These are phyloP conservation scores for Fomitopsis schrenkii DNA, from an alignment of 1,284 basidiomycete species.

Conservation along the genomic window DNA sequence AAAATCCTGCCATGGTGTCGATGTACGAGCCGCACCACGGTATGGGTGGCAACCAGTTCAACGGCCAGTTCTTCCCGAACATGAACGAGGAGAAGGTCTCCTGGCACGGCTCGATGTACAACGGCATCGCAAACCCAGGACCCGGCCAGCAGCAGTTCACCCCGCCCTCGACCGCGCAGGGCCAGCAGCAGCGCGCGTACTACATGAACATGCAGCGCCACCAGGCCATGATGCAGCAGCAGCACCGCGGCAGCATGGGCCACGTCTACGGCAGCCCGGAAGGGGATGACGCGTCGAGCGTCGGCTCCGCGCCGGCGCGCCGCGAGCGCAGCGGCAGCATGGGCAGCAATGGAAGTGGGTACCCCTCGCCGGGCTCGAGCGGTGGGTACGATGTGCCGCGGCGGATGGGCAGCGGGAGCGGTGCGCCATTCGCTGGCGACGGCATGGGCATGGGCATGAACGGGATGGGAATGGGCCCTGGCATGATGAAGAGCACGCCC, in stretches of 20 bases:
- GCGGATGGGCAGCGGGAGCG: constrained; percentile 22
- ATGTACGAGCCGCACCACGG: constrained; percentile 29
- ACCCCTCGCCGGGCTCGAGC: constrained; percentile 22
- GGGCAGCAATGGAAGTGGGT: constrained; percentile 32
- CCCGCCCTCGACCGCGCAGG: constrained; percentile 30
- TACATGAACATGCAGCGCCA: constrained; percentile 13
- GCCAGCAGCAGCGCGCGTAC: constrained; percentile 11
- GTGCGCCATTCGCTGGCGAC: constrained; percentile 14
- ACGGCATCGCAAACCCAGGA: constrained; percentile 24
- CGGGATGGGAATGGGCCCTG: constrained; percentile 23
- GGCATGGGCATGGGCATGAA: constrained; percentile 18
- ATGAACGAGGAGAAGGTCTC: constrained; percentile 19
- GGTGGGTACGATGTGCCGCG: constrained; percentile 32
- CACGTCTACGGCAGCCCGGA: constrained; percentile 32
- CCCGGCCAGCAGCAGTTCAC: constrained; percentile 27
- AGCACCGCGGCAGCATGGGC: constrained; percentile 13
- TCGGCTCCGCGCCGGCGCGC: constrained; percentile 29
- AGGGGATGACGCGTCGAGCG: constrained; percentile 38
- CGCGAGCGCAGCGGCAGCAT: constrained; percentile 38
- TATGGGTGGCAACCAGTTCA: constrained; percentile 17
- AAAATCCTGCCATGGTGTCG: constrained; percentile 33
- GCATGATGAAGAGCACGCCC: constrained; percentile 31
- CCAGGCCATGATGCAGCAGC: constrained; percentile 19
- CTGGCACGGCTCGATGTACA: constrained; percentile 26
- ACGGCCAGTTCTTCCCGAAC: constrained; percentile 20